Evolutionary conservation across 345 rosid genomes (phyloP).

Genomic region (Arabidopsis suecica): DNA sequence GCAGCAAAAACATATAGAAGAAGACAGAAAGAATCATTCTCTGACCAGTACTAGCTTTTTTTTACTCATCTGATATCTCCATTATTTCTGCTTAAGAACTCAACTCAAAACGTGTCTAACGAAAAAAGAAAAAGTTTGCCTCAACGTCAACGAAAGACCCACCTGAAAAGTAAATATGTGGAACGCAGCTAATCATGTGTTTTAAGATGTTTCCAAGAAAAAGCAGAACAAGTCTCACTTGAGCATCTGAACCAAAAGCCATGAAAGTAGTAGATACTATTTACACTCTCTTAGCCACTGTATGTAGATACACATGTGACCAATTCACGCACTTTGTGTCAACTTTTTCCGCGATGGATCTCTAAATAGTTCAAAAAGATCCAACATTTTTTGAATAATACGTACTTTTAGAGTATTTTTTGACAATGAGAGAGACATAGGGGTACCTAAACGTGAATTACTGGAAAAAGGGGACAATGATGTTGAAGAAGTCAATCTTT

Average conservation of each 20-base stretch:
- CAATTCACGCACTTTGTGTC: neutral
- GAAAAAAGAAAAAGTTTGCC: conserved; percentile 12
- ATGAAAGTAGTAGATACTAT: conserved; percentile 26
- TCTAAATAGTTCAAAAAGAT: neutral
- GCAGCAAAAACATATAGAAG: conserved; percentile 41
- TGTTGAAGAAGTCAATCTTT: conserved; percentile 37
- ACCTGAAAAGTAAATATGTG: conserved; percentile 29
- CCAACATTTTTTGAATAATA: neutral
- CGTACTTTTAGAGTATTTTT: neutral
- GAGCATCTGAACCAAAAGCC: conserved; percentile 31
- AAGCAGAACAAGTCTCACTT: conserved; percentile 24
- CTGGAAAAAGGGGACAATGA: conserved; percentile 17
- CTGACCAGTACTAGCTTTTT: conserved; percentile 31
- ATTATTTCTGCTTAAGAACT: neutral
- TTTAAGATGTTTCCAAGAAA: conserved; percentile 24
- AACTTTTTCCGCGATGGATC: conserved; percentile 24
- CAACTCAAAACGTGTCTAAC: neutral
- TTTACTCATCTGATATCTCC: conserved; percentile 31
- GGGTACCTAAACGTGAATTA: conserved; percentile 18
- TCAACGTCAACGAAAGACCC: conserved; percentile 40
- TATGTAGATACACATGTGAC: conserved; percentile 21
- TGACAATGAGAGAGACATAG: conserved; percentile 6
- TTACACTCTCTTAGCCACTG: conserved; percentile 29
- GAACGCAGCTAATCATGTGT: conserved; percentile 43
- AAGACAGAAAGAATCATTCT: conserved; percentile 45